Percentiles rank a stretch among this genome's conserved stretches.
Evolutionary conservation across 108 stramenopile species (phyloP).

Genomic region (Hondaea fermentalgiana): DNA sequence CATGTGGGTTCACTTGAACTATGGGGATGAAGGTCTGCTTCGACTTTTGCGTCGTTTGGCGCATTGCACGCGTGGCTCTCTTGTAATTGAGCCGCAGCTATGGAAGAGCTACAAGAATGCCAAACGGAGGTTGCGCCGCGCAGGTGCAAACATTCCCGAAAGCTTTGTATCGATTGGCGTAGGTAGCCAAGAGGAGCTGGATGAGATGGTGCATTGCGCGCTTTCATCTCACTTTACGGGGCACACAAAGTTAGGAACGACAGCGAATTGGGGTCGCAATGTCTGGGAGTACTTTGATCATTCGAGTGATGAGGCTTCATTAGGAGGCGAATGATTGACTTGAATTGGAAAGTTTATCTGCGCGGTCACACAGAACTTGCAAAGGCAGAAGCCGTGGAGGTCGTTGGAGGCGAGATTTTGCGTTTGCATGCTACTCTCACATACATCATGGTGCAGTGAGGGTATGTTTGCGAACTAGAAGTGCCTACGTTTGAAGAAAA

Average conservation of each 20-base stretch:
- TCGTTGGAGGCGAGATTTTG: no score
- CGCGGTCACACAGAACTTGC: no score
- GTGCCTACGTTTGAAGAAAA: no score
- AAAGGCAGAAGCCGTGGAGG: no score
- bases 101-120: neutral
- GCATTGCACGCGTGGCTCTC: neutral
- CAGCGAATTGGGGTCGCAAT: neutral
- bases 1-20: slow-evolving; percentile 16
- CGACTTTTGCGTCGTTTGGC: neutral
- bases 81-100: neutral
- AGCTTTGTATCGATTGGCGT: neutral
- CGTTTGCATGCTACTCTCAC: no score
- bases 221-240: neutral
- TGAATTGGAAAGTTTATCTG: no score
- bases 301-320: neutral
- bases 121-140: neutral
- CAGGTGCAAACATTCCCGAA: neutral
- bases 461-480: no score
- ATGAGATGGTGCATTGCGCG: neutral
- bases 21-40: neutral
- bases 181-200: neutral
- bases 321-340: no score
- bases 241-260: neutral
- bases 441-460: no score
- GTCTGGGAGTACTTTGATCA: neutral